Percentiles rank a stretch among this genome's conserved stretches.
Conservation (phyloP, 1,284 basidiomycete species). For the Sutorius eximius region DNA sequence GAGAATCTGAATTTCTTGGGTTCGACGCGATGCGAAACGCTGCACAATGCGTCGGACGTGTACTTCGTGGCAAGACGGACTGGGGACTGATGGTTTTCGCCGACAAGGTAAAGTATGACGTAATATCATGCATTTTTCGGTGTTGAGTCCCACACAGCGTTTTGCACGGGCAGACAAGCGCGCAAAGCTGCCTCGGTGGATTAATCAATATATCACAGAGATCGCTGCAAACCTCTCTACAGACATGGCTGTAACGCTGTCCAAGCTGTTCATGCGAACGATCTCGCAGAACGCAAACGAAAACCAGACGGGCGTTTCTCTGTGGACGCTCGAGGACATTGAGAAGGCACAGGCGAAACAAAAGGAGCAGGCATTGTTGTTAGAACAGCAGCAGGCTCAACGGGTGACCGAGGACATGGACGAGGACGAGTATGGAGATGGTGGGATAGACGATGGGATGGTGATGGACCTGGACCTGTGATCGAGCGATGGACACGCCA, state of each 20-base stretch:
- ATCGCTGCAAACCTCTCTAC: slow-evolving; percentile 96
- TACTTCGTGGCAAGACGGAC: slow-evolving; percentile 97
- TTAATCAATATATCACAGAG: slow-evolving; percentile 99
- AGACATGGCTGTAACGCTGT: slow-evolving; percentile 96
- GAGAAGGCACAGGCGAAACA: slow-evolving; percentile 80
- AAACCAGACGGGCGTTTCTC: slow-evolving; percentile 89
- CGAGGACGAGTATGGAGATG: slow-evolving; percentile 58
- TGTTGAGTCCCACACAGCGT: slow-evolving; percentile 55
- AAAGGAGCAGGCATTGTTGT: slow-evolving; percentile 52
- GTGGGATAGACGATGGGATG: slow-evolving; percentile 69
- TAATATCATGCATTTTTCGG: not conserved
- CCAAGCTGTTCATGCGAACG: slow-evolving; percentile 95
- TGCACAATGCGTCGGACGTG: slow-evolving; percentile 98
- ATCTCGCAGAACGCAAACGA: slow-evolving; percentile 98
- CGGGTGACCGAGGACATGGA: slow-evolving; percentile 50
- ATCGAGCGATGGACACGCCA: slow-evolving; percentile 3
- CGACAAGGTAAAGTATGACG: slow-evolving; percentile 70
- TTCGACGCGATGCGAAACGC: slow-evolving; percentile 99
- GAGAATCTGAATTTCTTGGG: slow-evolving; percentile 97
- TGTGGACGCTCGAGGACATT: slow-evolving; percentile 92
- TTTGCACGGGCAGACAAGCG: slow-evolving; percentile 97
- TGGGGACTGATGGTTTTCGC: slow-evolving; percentile 99
- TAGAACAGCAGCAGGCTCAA: slow-evolving; percentile 36
- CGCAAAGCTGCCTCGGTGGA: slow-evolving; percentile 97
- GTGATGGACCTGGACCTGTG: slow-evolving; percentile 58